Evolutionary conservation across 1,139 yeast genomes (phyloP).

Genomic region (Sugiyamaella japonica): DNA sequence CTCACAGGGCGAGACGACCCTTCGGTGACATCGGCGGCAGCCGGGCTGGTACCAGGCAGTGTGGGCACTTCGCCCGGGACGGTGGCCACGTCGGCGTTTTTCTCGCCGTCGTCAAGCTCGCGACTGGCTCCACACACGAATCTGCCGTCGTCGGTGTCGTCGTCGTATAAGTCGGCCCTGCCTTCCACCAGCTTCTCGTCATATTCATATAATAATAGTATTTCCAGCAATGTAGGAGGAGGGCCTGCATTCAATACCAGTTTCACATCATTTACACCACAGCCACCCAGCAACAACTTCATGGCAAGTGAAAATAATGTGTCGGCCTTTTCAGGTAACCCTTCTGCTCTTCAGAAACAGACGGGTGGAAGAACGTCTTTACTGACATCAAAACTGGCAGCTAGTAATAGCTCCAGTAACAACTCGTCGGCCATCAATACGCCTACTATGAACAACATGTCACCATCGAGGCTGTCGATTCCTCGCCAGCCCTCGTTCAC

Average conservation of each 20-base stretch:
- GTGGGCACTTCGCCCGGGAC: constrained; percentile 19
- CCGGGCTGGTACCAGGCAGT: constrained; percentile 8
- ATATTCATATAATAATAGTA: constrained; percentile 12
- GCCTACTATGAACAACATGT: constrained; percentile 7
- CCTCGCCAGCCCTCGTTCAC: constrained; percentile 11
- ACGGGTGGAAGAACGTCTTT: constrained; percentile 31
- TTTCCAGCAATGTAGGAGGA: too few relatives aligned
- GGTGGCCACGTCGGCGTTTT: constrained; percentile 30
- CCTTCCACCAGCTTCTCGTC: constrained; percentile 22
- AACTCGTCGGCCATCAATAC: constrained; percentile 1
- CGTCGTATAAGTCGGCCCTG: constrained; percentile 34
- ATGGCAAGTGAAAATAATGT: background rate
- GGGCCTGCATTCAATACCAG: constrained; percentile 5
- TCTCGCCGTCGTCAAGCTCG: constrained; percentile 34
- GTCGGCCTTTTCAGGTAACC: constrained; percentile 10
- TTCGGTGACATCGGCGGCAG: constrained; percentile 3
- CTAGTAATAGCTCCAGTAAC: constrained; percentile 16
- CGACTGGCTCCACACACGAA: constrained; percentile 35
- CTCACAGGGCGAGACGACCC: constrained; percentile 7
- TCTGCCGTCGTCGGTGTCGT: constrained; percentile 37
- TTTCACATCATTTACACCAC: constrained; percentile 6
- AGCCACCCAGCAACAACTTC: background rate
- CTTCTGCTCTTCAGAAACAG: background rate
- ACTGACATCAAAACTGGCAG: constrained; percentile 37
- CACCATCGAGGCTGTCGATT: constrained; percentile 12